phyloP scores from a whole-genome alignment of 2,329 filamentous ascomycete species.

The Neopestalotiopsis sp. region DNA sequence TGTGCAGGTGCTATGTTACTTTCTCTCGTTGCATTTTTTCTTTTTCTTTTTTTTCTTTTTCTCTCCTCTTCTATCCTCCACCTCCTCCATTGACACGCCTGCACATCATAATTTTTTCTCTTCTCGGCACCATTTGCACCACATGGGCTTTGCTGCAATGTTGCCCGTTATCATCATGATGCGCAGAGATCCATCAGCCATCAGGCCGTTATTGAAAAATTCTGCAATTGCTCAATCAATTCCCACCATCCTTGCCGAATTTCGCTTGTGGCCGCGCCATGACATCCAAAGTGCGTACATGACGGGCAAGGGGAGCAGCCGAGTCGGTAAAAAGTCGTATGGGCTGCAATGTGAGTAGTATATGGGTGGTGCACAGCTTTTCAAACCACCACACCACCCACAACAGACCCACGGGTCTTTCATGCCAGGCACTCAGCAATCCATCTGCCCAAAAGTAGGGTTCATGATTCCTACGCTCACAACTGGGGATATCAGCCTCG shows the following conservation, averaged over 20 bases:
- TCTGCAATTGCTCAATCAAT: not conserved
- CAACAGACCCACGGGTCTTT: not conserved
- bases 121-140: not conserved
- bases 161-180: not conserved
- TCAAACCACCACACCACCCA: not conserved
- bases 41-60: not conserved
- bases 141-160: not conserved
- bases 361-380: not conserved
- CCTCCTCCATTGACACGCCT: not conserved
- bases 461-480: not conserved
- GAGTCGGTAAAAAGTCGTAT: not conserved
- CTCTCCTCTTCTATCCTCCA: no score
- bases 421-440: not conserved
- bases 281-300: not conserved
- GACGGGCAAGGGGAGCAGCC: not conserved
- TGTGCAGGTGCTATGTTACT: not conserved
- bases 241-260: not conserved
- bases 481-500: not conserved
- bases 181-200: not conserved
- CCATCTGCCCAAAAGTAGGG: not conserved
- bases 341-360: not conserved
- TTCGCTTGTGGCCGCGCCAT: not conserved
- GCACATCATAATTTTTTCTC: not conserved
- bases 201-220: not conserved
- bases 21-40: not conserved